Evolutionary conservation across 345 rosid species (phyloP).

Genomic region (Eutrema yunnanense): DNA sequence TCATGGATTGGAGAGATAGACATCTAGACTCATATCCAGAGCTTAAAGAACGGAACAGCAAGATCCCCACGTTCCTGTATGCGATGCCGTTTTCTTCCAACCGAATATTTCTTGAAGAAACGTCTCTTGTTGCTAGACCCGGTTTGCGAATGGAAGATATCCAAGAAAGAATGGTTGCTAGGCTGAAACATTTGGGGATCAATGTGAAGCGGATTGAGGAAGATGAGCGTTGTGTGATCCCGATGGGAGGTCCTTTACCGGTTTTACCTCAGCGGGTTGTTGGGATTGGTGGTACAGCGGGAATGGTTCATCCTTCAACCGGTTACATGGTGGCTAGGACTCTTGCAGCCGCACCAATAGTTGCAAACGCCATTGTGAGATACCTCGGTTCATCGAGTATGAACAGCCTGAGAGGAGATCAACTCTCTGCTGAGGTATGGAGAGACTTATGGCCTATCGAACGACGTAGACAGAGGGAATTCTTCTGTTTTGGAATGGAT

Average conservation of each 20-base stretch:
- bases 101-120: slow-evolving; percentile 87
- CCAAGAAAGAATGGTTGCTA: slow-evolving; percentile 93
- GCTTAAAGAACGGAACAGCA: slow-evolving; percentile 55
- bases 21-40: slow-evolving; percentile 47
- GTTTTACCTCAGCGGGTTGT: slow-evolving; percentile 92
- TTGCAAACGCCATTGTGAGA: slow-evolving; percentile 71
- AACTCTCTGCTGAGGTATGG: slow-evolving; percentile 79
- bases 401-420: slow-evolving; percentile 41
- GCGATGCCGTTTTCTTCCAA: slow-evolving; percentile 90
- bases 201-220: slow-evolving; percentile 79
- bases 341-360: slow-evolving; percentile 90
- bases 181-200: slow-evolving; percentile 76
- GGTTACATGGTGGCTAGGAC: slow-evolving; percentile 99
- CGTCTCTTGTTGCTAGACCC: slow-evolving; percentile 89
- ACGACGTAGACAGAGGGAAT: slow-evolving; percentile 91
- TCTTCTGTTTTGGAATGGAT: slow-evolving; percentile 99
- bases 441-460: slow-evolving; percentile 92
- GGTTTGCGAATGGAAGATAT: slow-evolving; percentile 79
- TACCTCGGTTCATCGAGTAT: slow-evolving; percentile 53
- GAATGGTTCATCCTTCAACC: slow-evolving; percentile 91
- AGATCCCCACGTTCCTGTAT: slow-evolving; percentile 81
- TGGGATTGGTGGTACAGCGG: slow-evolving; percentile 95
- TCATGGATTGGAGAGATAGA: slow-evolving; percentile 98
- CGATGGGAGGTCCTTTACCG: slow-evolving; percentile 98
- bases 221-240: slow-evolving; percentile 89